Conservation (phyloP, 805 yeast genomes). For the Saturnispora saitoi region DNA sequence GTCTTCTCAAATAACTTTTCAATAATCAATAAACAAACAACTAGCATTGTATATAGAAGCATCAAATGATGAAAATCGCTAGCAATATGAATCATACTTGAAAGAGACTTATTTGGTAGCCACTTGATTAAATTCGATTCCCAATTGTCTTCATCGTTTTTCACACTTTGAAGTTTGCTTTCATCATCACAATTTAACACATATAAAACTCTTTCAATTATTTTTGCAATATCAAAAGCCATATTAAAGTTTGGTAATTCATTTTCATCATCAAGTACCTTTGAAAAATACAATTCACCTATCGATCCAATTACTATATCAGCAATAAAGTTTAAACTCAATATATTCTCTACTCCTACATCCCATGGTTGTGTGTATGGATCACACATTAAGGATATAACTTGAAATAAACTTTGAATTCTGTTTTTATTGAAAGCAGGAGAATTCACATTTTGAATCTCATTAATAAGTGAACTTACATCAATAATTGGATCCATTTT, state of each 20-base stretch:
- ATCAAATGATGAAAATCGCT: slow-evolving; percentile 32
- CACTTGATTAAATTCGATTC: slow-evolving; percentile 25
- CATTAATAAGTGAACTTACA: neutral
- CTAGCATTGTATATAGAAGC: slow-evolving; percentile 37
- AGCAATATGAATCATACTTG: slow-evolving; percentile 17
- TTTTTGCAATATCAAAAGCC: slow-evolving; percentile 25
- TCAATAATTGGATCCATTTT: slow-evolving; percentile 5
- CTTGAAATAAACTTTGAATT: slow-evolving; percentile 19
- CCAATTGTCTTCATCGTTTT: slow-evolving; percentile 34
- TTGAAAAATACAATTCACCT: slow-evolving; percentile 17
- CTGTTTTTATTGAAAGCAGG: slow-evolving; percentile 5
- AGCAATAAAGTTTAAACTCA: slow-evolving; percentile 50
- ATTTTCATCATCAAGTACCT: slow-evolving; percentile 18
- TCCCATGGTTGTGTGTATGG: slow-evolving; percentile 67
- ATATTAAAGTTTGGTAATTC: slow-evolving; percentile 30
- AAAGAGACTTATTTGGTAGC: slow-evolving; percentile 30
- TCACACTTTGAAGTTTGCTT: slow-evolving; percentile 30
- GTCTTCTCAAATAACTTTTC: slow-evolving; percentile 32
- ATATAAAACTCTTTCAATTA: slow-evolving; percentile 31
- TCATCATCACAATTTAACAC: slow-evolving; percentile 38
- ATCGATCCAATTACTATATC: slow-evolving; percentile 41
- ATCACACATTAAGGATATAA: slow-evolving; percentile 39
- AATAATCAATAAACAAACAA: slow-evolving; percentile 36
- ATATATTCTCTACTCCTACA: slow-evolving; percentile 37
- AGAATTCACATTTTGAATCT: neutral